Conservation (phyloP, 1,284 basidiomycete species). For the Irpex sp. region DNA sequence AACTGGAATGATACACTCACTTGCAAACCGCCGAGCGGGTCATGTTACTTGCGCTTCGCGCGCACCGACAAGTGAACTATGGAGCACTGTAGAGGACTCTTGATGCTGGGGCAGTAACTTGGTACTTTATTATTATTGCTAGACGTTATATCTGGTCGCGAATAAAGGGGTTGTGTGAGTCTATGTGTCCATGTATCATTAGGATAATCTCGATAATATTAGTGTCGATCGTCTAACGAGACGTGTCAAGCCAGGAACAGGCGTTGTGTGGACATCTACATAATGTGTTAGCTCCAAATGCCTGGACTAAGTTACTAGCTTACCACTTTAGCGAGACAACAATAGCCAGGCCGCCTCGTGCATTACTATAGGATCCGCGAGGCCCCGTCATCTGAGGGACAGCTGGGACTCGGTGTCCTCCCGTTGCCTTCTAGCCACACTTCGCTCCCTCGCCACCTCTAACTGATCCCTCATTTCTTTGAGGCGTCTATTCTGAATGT, state of each 20-base stretch:
- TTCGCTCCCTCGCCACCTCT: constrained; percentile 18
- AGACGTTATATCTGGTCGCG: background rate
- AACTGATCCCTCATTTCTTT: constrained; percentile 38
- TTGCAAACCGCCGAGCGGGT: constrained; percentile 54
- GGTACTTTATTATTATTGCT: background rate
- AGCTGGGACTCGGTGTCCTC: constrained; percentile 6
- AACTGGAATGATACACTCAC: constrained; percentile 74
- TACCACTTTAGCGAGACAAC: background rate
- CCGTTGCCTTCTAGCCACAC: constrained; percentile 8
- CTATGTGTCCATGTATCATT: constrained; percentile 1
- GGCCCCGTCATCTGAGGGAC: constrained; percentile 14
- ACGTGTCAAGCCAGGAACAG: background rate
- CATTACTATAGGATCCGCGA: background rate
- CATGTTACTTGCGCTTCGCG: constrained; percentile 52
- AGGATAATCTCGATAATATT: constrained; percentile 4
- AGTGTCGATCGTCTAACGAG: background rate
- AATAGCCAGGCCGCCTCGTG: background rate
- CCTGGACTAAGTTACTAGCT: background rate
- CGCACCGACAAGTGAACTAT: constrained; percentile 10
- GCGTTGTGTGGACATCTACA: background rate
- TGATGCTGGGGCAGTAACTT: background rate
- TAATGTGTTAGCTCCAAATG: background rate
- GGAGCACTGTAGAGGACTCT: background rate
- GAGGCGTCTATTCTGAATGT: constrained; percentile 35
- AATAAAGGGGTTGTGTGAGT: background rate